phyloP scores from a whole-genome alignment of 2,329 filamentous ascomycete species.

The Sporothrix brasiliensis region DNA sequence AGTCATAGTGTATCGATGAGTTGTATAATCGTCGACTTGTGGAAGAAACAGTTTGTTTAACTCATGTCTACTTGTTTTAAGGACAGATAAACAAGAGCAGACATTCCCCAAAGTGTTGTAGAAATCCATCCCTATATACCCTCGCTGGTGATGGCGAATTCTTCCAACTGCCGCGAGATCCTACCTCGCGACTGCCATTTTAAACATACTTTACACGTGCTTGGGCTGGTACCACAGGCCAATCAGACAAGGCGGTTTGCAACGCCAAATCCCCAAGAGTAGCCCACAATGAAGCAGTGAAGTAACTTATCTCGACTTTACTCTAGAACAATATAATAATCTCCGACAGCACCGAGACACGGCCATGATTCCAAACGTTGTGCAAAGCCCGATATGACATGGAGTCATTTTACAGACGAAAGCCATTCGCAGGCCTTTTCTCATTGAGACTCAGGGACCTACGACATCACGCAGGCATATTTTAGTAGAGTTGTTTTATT shows the following conservation, averaged over 20 bases:
- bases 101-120: no score
- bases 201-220: slow-evolving; percentile 23
- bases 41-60: no score
- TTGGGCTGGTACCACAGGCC: slow-evolving; percentile 16
- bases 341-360: slow-evolving; percentile 10
- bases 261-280: not conserved
- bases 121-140: no score
- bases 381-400: not conserved
- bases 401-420: not conserved
- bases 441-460: no score
- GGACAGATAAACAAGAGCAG: no score
- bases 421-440: no score
- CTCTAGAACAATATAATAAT: not conserved
- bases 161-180: no score
- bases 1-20: no score
- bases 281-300: not conserved
- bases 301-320: slow-evolving; percentile 3
- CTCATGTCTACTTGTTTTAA: no score
- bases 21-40: no score
- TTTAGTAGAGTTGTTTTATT: not conserved
- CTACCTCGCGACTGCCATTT: slow-evolving; percentile 14
- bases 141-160: no score
- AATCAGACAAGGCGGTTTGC: slow-evolving; percentile 32
- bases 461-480: no score
- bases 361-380: not conserved